Evolutionary conservation across 1,284 basidiomycete species (phyloP), one percentile per base, ranked within the genome.

Genomic region (Hymenochaete sp.): DNA sequence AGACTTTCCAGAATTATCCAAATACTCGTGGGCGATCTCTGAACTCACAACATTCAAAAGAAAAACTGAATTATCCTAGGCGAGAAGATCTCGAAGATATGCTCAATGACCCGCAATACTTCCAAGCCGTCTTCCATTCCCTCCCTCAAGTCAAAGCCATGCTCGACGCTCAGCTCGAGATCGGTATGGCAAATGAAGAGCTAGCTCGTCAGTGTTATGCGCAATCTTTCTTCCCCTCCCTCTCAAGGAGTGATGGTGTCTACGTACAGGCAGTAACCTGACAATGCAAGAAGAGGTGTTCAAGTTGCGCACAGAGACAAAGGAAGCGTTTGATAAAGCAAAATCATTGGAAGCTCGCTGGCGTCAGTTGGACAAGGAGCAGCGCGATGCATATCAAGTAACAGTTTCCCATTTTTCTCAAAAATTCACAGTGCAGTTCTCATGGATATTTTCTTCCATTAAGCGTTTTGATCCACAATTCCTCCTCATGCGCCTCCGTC

Each of bases 61-160:
- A n/a, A n/a, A n/a, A n/a, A 26, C 37, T 39, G 35, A 24, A 31
- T 44, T 32, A 44, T 8, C 39, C 35, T 59, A 91, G 88, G 53
- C 77, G 84, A 47, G 80, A 88, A 52, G 88, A 92, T 56, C 71
- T 96, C n/a, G 86, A 93, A 62, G 88, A 92, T 59, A 67, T 95
- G 14, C 66, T 95, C 18, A 70, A 73, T 14, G 87, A 93, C 56
- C 82, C 82, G 1, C 67, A 71, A 14, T 92, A 92, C 60, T 92
- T 93, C 53, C 85, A 93, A 61, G 86, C 91, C 4, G 71, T 87
- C 50, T 83, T 95, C 54, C 82, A 91, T 61, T 79, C 85, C 1
- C 64, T 93, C 7, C 68, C 78, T 1, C 71, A 73, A 36, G 87
- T 93, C 32, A 79, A 82, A 57, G 70, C 74, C 10, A 65, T 91